Conservation (phyloP, 331 rosid species). For the Rosa hybrid region DNA sequence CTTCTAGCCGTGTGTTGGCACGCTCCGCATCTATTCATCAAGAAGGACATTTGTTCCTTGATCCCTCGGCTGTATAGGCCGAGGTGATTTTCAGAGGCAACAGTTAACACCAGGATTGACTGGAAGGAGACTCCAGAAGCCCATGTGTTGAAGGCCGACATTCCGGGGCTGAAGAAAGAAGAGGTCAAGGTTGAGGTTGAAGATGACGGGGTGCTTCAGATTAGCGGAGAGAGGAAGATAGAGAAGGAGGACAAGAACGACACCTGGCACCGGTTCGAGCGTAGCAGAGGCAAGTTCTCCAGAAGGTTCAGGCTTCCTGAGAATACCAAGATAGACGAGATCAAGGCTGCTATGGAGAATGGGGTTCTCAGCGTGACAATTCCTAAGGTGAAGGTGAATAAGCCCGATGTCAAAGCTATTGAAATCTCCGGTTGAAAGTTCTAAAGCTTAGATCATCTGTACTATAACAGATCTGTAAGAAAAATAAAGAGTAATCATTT, state of each 20-base stretch:
- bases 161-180: conserved; percentile 21
- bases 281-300: conserved; percentile 20
- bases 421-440: conserved; percentile 13
- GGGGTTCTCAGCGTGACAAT: conserved; percentile 19
- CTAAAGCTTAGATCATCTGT: too few relatives aligned
- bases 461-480: too few relatives aligned
- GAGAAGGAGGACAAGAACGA: conserved; percentile 23
- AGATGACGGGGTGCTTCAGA: conserved; percentile 14
- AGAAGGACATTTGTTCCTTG: too few relatives aligned
- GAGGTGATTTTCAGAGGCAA: too few relatives aligned
- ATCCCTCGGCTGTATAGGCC: too few relatives aligned
- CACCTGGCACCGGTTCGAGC: conserved; percentile 23
- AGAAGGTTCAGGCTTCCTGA: conserved; percentile 5
- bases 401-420: conserved; percentile 18
- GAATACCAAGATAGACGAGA: background rate
- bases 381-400: conserved; percentile 5
- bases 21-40: too few relatives aligned
- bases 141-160: conserved; percentile 16
- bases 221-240: conserved; percentile 21
- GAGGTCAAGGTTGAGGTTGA: conserved; percentile 17
- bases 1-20: too few relatives aligned
- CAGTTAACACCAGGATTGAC: conserved; percentile 6
- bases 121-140: conserved; percentile 22
- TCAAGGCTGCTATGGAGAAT: conserved; percentile 19
- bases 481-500: too few relatives aligned